Base-by-base conservation (phyloP, 306 rosid genomes). In the Vigna nakashimae region DNA sequence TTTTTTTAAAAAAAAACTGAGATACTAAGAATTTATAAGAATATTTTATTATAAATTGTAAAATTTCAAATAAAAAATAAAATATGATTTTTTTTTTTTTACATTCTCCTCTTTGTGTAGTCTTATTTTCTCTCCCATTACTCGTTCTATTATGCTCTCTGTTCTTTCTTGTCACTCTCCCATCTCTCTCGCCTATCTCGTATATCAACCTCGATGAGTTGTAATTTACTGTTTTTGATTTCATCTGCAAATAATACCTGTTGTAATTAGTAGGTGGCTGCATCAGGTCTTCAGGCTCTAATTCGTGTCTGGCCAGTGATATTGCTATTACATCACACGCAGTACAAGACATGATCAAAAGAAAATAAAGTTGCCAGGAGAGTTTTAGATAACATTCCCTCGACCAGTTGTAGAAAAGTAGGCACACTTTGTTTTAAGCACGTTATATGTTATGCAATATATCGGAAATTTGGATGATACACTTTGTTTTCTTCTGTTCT, bases 401-500 rank as follows among this genome's bases (percentile, higher is more conserved):
- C 62, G 10, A 34, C 67, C 51, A 56, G 13, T 17, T 34, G 6
- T 36, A 60, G 59, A 80, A 77, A 42, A 9, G 66, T 53, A 15
- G 75, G 30, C 32, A 62, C 70, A 58, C 22, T 20, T 20, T 20
- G 22, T 20, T 20, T 20, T 38, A 66, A 43, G 3, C 69, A 58
- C 67, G 30, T 13, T 64, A 76, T 38, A 50, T 71, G 64, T 59
- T 52, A 11, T 18, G 40, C 79, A 42, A 65, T 45, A 52, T 13
- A 75, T 75, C 10, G 16, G 71, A 59, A 66, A 50, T 22, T 65
- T 57, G 38, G 50, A 69, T 36, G 65, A 49, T 69, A 52, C 46
- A 73, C 32, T 32, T 75, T 34, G 16, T 69, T 73, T 74, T 50
- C 59, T 30, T 38, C 45, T 65, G 26, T 60, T 48, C 43, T 66